Base-by-base conservation (phyloP, 2,329 filamentous ascomycete genomes). In the Fusarium nanum region DNA sequence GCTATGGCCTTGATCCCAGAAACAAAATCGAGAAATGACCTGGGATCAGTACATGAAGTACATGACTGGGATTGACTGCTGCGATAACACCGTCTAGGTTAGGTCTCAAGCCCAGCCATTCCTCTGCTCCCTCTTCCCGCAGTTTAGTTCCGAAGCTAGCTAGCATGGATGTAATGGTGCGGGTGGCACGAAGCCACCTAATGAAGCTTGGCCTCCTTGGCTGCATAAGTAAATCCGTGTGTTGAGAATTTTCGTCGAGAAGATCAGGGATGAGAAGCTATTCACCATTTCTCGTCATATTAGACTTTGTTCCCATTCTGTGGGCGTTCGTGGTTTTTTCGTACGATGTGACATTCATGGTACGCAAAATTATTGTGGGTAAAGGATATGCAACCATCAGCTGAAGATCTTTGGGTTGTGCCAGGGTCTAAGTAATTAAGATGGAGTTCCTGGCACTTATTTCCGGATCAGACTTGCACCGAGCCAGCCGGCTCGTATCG, bases 61-160 rank as follows among this genome's bases (percentile, higher is more conserved):
- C 41, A 47, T 41, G 30, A 61, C 60, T 40, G 23, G 58, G 48
- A 45, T 63, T 30, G 12, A 28, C 47, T 41, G 32, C 34, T 12
- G 37, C 40, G 16, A 66, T 45, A 34, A 66, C 30, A 60, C 55
- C 37, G 37, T 14, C 28, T 55, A 48, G 25, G 55, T 48, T 46
- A 54, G 41, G 32, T 42, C 32, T 30, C 11, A 47, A 42, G 12
- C 30, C 27, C 34, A 22, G 16, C 27, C n/a, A 9, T 18, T 47
- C 41, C 48, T 45, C 32, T 60, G 47, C 53, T 53, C 53, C 32
- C 14, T 37, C 57, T 48, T 30, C 32, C 55, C 44, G 40, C 63
- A 45, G n/a, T 14, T 56, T 66, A 55, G 56, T n/a, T 30, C 40
- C 30, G 44, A 30, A 49, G 56, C 63, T 67, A 49, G 56, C 63